Evolutionary conservation across 768 basidiomycete species (phyloP).

Genomic region (Leccinum truebloodii): DNA sequence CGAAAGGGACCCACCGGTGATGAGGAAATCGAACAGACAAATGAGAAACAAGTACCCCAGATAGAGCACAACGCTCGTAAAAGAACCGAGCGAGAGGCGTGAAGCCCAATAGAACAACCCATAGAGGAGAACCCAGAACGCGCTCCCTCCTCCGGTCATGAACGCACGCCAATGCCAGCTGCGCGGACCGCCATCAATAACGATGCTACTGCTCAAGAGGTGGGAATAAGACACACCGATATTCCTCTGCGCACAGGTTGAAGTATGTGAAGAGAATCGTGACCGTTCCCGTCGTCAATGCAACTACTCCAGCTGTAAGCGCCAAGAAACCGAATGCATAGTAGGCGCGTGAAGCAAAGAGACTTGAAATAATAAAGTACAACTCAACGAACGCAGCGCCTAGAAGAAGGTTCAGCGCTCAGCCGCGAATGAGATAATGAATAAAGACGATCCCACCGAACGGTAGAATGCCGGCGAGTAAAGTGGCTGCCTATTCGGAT

Average conservation of each 20-base stretch:
- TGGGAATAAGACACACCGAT: conserved; percentile 54
- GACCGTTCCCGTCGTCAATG: conserved; percentile 87
- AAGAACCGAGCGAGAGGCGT: conserved; percentile 79
- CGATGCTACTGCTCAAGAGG: neutral
- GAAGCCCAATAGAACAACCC: conserved; percentile 89
- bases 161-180: conserved; percentile 99
- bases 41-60: conserved; percentile 89
- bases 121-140: conserved; percentile 89
- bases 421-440: conserved; percentile 4
- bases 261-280: conserved; percentile 91
- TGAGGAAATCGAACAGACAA: conserved; percentile 80
- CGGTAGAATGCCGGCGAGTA: conserved; percentile 90
- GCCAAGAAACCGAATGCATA: conserved; percentile 97
- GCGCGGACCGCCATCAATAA: conserved; percentile 5
- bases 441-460: conserved; percentile 58
- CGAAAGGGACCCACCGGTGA: conserved; percentile 59
- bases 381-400: conserved; percentile 95
- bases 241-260: conserved; percentile 91
- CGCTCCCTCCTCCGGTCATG: conserved; percentile 87
- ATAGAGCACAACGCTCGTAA: conserved; percentile 81
- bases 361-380: conserved; percentile 86
- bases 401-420: conserved; percentile 27
- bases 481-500: conserved; percentile 54
- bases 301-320: conserved; percentile 79
- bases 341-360: conserved; percentile 91